Evolutionary conservation across 2,329 filamentous ascomycete species (phyloP).

Genomic region (Fusarium liriodendri): DNA sequence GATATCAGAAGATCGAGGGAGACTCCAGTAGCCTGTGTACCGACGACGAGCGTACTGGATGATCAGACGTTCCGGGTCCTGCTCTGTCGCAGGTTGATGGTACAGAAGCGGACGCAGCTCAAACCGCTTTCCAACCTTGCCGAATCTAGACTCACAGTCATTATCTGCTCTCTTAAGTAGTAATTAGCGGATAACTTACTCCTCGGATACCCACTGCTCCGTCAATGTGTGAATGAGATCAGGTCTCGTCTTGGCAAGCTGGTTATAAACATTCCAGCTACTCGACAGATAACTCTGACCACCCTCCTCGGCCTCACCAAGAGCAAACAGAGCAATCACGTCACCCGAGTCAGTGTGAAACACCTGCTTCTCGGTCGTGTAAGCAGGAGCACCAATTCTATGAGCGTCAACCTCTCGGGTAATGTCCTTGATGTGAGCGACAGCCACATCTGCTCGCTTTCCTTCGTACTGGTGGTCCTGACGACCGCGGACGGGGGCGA

Average conservation of each 20-base stretch:
- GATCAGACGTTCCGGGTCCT: slow-evolving; percentile 63
- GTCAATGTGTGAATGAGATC: slow-evolving; percentile 69
- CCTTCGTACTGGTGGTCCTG: slow-evolving; percentile 61
- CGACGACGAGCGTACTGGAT: slow-evolving; percentile 70
- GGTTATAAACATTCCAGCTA: slow-evolving; percentile 71
- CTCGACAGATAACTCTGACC: slow-evolving; percentile 69
- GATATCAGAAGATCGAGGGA: slow-evolving; percentile 64
- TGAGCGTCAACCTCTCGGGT: slow-evolving; percentile 29
- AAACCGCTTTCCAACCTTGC: slow-evolving; percentile 58
- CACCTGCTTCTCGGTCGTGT: slow-evolving; percentile 8
- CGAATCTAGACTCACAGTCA: slow-evolving; percentile 56
- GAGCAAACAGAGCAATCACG: slow-evolving; percentile 67
- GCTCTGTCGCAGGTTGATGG: slow-evolving; percentile 60
- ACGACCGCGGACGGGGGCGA: slow-evolving; percentile 63
- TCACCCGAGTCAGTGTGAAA: slow-evolving; percentile 54
- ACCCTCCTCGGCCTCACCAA: slow-evolving; percentile 63
- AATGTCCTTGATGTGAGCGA: slow-evolving; percentile 62
- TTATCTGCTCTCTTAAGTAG: neutral
- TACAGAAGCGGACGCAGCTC: slow-evolving; percentile 64
- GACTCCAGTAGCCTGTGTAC: slow-evolving; percentile 67
- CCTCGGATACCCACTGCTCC: slow-evolving; percentile 59
- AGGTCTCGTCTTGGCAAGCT: slow-evolving; percentile 67
- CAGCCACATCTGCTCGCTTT: slow-evolving; percentile 54
- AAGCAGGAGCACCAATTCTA: neutral
- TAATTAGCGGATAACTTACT: slow-evolving; percentile 42